Evolutionary conservation across 2,329 filamentous ascomycete species (phyloP).

Genomic region (Penicillium fuscoglaucum): DNA sequence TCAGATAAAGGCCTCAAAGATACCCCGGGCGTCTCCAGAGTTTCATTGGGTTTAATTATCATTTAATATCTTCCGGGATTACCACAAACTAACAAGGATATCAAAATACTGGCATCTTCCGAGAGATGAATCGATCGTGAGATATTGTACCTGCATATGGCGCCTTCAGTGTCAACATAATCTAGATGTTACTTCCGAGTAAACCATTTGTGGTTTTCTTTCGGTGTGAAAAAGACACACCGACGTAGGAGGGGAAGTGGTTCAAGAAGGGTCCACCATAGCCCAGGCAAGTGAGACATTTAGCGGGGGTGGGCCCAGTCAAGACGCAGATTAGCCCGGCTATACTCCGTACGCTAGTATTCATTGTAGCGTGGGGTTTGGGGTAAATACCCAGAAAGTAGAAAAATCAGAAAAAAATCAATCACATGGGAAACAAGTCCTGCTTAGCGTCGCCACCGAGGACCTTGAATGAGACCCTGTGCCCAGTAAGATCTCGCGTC

Average conservation of each 20-base stretch:
- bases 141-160: constrained; percentile 9
- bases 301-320: background rate
- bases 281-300: constrained; percentile 7
- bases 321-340: background rate
- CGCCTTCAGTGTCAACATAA: background rate
- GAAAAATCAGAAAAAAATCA: background rate
- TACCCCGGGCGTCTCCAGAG: background rate
- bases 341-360: background rate
- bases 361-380: background rate
- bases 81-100: background rate
- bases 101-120: background rate
- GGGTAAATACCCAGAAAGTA: background rate
- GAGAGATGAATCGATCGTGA: background rate
- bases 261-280: background rate
- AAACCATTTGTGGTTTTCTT: background rate
- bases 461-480: background rate
- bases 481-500: background rate
- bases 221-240: background rate
- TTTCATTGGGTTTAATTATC: background rate
- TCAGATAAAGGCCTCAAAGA: background rate
- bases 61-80: background rate
- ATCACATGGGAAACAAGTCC: constrained; percentile 1
- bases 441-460: background rate
- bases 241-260: background rate
- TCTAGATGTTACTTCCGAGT: background rate